These are phyloP conservation scores for Pouteria glomerata DNA, from an alignment of 148 eudicot genomes.

Conservation along the genomic window DNA sequence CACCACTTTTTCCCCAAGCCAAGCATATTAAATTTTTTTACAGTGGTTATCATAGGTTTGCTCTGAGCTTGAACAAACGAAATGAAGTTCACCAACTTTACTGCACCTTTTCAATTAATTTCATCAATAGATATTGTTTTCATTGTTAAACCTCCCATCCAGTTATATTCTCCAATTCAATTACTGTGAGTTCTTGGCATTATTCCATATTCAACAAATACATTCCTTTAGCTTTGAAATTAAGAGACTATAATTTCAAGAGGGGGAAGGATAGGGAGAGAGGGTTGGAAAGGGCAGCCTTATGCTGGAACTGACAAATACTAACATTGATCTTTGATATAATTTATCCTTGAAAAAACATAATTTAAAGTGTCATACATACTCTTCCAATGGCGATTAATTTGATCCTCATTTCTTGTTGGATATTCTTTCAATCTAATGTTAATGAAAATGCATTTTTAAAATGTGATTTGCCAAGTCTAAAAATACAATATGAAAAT, in stretches of 20 bases:
- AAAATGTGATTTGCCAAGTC: too few species aligned
- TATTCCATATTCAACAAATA: not conserved
- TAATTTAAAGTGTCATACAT: slow-evolving; percentile 1
- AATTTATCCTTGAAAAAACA: not conserved
- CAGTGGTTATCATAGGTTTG: too few species aligned
- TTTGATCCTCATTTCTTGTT: not conserved
- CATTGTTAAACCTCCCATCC: not conserved
- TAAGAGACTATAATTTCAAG: not conserved
- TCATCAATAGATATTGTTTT: not conserved
- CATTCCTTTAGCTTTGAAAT: not conserved
- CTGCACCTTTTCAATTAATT: too few species aligned
- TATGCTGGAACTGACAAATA: not conserved
- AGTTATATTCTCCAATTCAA: not conserved
- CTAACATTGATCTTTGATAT: not conserved
- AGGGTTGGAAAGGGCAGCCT: not conserved
- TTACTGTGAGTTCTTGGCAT: not conserved
- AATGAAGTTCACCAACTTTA: too few species aligned
- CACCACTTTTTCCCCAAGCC: too few species aligned
- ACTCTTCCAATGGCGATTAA: not conserved
- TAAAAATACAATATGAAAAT: too few species aligned
- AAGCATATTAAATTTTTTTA: too few species aligned
- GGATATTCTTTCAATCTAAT: not conserved
- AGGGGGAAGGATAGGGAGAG: not conserved
- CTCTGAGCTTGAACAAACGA: too few species aligned
- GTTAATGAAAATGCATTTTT: too few species aligned